A percentile compares a stretch with the other conserved stretches of the same genome.
Conservation (phyloP, 2,329 filamentous ascomycete species). For the Hypoxylon rubiginosum region DNA sequence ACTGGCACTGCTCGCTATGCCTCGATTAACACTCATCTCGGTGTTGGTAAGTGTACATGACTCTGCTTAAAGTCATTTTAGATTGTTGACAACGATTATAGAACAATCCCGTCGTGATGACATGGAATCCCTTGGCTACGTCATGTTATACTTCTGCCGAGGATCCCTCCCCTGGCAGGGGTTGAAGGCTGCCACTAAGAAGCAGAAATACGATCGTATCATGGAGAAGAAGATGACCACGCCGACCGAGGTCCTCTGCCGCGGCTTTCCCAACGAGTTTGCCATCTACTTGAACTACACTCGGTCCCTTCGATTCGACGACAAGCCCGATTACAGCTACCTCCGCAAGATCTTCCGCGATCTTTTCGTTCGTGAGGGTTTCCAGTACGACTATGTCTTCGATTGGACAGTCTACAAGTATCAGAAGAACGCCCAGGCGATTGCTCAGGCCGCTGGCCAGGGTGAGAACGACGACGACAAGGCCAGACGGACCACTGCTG, state of each 20-base stretch:
- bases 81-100: conserved; percentile 54
- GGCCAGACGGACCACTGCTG: conserved; percentile 74
- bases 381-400: conserved; percentile 99
- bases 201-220: conserved; percentile 99
- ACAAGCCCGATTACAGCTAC: conserved; percentile 99
- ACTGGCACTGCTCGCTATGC: conserved; percentile 98
- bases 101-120: conserved; percentile 99
- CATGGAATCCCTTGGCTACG: conserved; percentile 98
- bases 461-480: conserved; percentile 83
- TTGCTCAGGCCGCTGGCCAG: conserved; percentile 82
- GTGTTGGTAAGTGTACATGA: conserved; percentile 75
- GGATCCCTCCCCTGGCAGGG: conserved; percentile 99
- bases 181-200: conserved; percentile 97
- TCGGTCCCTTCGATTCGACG: conserved; percentile 96
- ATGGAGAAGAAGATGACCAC: conserved; percentile 99
- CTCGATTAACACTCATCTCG: conserved; percentile 98
- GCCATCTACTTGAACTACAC: conserved; percentile 99
- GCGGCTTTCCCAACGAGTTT: conserved; percentile 99
- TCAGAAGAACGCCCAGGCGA: conserved; percentile 98
- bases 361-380: conserved; percentile 97
- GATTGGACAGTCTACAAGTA: conserved; percentile 99
- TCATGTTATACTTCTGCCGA: conserved; percentile 99
- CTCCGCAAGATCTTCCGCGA: conserved; percentile 99
- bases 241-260: conserved; percentile 97
- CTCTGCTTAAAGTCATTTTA: not conserved